A percentile compares a stretch with the other conserved stretches of the same genome.
These are phyloP conservation scores for Canavalia ensiformis DNA, from an alignment of 306 rosid species.

Conservation along the genomic window DNA sequence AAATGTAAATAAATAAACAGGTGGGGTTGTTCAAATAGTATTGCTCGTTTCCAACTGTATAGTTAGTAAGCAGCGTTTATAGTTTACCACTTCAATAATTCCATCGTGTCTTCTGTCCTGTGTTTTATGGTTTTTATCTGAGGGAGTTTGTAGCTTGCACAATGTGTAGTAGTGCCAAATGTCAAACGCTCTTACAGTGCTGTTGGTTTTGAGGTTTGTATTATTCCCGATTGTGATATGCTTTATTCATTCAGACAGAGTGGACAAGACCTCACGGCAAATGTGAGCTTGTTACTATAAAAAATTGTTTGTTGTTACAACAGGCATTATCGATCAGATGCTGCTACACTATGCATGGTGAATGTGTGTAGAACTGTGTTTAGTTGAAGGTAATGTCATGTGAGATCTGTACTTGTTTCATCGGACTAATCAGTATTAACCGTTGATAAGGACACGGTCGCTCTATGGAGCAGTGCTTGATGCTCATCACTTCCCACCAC, in stretches of 20 bases:
- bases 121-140: constrained; percentile 19
- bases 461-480: not conserved
- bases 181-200: not conserved
- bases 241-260: not conserved
- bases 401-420: not conserved
- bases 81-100: constrained; percentile 13
- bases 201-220: constrained; percentile 19
- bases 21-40: constrained; percentile 30
- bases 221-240: not conserved
- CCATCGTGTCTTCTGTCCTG: not conserved
- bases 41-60: constrained; percentile 32
- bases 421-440: not conserved
- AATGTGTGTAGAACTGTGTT: not conserved
- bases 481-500: not conserved
- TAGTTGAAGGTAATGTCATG: constrained; percentile 7
- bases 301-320: not conserved
- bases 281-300: not conserved
- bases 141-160: not conserved
- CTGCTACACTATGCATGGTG: not conserved
- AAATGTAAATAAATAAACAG: constrained; percentile 39
- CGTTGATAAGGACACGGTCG: not conserved
- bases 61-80: not conserved
- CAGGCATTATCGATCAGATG: not conserved
- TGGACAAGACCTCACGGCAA: not conserved
- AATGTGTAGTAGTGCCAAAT: not conserved